These are phyloP conservation scores for Oryza australiensis DNA, from an alignment of 176 grass and related monocot genomes.

Conservation along the genomic window DNA sequence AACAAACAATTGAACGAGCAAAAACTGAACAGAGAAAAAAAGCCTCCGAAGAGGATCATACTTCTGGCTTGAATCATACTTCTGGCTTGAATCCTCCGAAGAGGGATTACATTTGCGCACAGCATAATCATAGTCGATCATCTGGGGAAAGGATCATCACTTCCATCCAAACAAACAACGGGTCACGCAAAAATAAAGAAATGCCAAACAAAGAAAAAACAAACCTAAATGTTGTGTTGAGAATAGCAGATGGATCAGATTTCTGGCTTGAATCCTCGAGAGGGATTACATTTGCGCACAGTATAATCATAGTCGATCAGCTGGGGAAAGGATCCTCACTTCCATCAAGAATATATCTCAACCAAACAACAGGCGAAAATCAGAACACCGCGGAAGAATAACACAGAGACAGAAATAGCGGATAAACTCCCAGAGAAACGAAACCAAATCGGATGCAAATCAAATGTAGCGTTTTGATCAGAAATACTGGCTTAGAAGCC, in stretches of 20 bases:
- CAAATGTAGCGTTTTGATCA: background rate
- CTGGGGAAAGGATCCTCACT: constrained; percentile 68
- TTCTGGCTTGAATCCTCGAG: constrained; percentile 53
- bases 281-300: constrained; percentile 4
- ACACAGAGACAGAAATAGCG: background rate
- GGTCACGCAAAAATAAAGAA: background rate
- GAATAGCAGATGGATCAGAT: constrained; percentile 40
- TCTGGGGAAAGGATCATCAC: constrained; percentile 68
- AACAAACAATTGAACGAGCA: background rate
- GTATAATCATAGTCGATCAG: constrained; percentile 44
- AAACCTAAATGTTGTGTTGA: too few species aligned
- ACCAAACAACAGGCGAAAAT: too few species aligned
- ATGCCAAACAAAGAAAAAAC: background rate
- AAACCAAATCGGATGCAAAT: background rate
- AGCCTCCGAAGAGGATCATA: constrained; percentile 34
- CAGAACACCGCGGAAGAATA: too few species aligned
- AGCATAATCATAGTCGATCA: constrained; percentile 60
- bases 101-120: constrained; percentile 24
- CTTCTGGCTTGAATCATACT: constrained; percentile 65
- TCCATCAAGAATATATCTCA: constrained; percentile 9
- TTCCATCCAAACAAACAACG: background rate
- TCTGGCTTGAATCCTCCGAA: constrained; percentile 57
- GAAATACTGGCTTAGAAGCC: constrained; percentile 49
- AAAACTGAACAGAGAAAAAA: background rate
- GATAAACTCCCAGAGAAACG: background rate